These are phyloP conservation scores for Phalaenopsis aphrodite DNA, from an alignment of 106 monocot species.

Conservation along the genomic window DNA sequence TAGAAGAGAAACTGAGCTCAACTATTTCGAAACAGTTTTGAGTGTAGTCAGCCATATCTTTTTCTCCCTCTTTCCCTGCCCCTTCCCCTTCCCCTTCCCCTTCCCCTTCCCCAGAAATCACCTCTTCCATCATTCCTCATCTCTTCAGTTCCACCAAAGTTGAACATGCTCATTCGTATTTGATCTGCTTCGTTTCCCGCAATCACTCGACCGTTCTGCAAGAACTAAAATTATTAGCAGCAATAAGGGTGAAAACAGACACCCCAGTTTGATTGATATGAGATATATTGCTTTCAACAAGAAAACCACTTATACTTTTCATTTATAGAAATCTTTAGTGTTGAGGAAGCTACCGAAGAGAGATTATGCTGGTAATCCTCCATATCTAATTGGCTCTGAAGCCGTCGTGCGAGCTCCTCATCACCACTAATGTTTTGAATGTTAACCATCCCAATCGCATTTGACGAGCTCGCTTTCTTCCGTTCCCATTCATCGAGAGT, in stretches of 20 bases:
- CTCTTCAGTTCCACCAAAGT: constrained; percentile 42
- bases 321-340: background rate
- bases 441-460: constrained; percentile 1
- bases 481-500: constrained; percentile 98
- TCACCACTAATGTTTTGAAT: constrained; percentile 54
- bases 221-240: background rate
- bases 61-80: constrained; percentile 22
- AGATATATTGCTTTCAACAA: too few species aligned
- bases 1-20: too few species aligned
- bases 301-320: background rate
- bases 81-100: constrained; percentile 53
- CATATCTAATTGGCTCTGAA: constrained; percentile 81
- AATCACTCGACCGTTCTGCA: constrained; percentile 23
- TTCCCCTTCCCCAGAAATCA: constrained; percentile 60
- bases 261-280: too few species aligned
- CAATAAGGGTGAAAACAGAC: background rate
- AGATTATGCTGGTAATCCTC: constrained; percentile 49
- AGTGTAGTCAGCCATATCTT: constrained; percentile 25
- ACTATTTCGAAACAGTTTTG: background rate
- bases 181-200: constrained; percentile 49
- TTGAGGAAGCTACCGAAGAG: background rate
- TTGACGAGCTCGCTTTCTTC: constrained; percentile 37
- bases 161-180: constrained; percentile 83
- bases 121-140: constrained; percentile 16
- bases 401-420: constrained; percentile 78